Percentiles rank a stretch among this genome's conserved stretches.
Evolutionary conservation across 768 basidiomycete species (phyloP).

Genomic region (Tulasnella sp.): DNA sequence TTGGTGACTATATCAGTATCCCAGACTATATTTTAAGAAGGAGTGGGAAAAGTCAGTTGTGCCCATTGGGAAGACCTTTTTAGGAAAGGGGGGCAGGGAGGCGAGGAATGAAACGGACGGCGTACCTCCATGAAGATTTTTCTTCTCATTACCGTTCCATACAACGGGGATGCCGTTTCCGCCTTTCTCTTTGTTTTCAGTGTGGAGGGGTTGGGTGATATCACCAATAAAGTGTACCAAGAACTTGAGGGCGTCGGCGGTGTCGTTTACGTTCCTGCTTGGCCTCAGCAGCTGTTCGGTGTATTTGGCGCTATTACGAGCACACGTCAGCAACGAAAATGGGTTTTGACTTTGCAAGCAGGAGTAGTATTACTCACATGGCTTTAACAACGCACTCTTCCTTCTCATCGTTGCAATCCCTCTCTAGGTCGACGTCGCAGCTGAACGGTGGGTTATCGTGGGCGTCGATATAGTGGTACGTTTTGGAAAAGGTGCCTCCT

Average conservation of each 20-base stretch:
- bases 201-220: conserved; percentile 15
- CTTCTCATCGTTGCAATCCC: conserved; percentile 6
- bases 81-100: too few relatives aligned
- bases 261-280: not conserved
- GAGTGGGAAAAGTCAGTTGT: not conserved
- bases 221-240: conserved; percentile 19
- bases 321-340: not conserved
- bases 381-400: not conserved
- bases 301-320: not conserved
- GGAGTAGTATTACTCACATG: not conserved
- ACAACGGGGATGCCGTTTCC: not conserved
- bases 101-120: not conserved
- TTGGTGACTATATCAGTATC: conserved; percentile 16
- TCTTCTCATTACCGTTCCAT: conserved; percentile 8
- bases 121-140: conserved; percentile 6
- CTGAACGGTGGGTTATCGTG: not conserved
- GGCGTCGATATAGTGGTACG: conserved; percentile 17
- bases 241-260: conserved; percentile 12
- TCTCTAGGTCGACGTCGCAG: not conserved
- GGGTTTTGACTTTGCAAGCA: not conserved
- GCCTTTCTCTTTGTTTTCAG: not conserved
- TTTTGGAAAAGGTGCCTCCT: not conserved
- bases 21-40: conserved; percentile 4
- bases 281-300: not conserved
- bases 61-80: not conserved